Evolutionary conservation across 179 eudicot species (phyloP), one percentile per base, ranked within the genome.

Genomic region (Carnegiea gigantea): DNA sequence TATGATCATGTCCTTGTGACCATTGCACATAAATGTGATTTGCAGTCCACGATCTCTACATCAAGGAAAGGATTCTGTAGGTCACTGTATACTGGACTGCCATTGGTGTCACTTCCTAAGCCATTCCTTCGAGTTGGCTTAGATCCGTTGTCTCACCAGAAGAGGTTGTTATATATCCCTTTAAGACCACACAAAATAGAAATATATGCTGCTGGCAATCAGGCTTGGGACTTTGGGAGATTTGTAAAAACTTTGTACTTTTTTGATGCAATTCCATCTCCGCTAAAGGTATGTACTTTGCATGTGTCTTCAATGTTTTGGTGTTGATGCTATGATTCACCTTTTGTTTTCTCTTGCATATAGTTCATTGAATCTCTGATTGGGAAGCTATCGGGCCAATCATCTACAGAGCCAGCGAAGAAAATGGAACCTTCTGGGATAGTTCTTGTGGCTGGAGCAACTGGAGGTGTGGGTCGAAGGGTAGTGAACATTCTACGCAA

Each of bases 381-480:
- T 82, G 93, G 80, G 51, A 96, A 88, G 85, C 86, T 92, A 59
- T 89, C 99, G 13, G 87, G 83, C 64, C 86, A 92, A 80, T 83
- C 98, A 77, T 89, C 92, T 76, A 87, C 84, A 75, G 92, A 89
- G 83, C 88, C 95, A 48, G 82, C 43, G 75, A 91, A 84, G 82
- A 79, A 88, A 57, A 96, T 94, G 99, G 93, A 89, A 68, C 81
- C 92, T 78, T 90, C 97, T 78, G 96, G 93, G 82, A 87, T 92
- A 70, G 84, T 90, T 71, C 89, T 96, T 73, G 99, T 96, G 83
- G 92, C 87, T 46, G 99, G 98, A 83, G 99, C 96, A 77, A 96
- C 99, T 70, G 99, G 99, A 80, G 99, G 99, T 73, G 98, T 94
- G 57, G 99, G 99, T 76, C 90, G 97, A 90, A 92, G 99, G 86